phyloP scores from a whole-genome alignment of 768 basidiomycete species.

The Russula brevipes region DNA sequence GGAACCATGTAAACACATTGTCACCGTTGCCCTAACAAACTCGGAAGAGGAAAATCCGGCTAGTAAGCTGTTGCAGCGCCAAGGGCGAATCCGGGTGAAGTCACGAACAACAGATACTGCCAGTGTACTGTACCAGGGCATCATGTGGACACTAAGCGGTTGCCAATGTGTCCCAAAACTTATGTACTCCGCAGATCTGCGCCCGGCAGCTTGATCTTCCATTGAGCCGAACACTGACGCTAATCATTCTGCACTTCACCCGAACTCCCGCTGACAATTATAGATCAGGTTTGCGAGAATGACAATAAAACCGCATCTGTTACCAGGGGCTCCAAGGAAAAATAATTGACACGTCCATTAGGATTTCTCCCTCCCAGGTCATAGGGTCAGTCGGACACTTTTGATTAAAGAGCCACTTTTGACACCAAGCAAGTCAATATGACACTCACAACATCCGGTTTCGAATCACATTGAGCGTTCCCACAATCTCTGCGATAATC shows the following conservation, averaged over 20 bases:
- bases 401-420: too few relatives aligned
- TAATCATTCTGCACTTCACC: neutral
- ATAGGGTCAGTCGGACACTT: neutral
- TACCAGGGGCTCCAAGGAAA: neutral
- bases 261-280: neutral
- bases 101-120: neutral
- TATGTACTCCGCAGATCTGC: neutral
- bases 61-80: neutral
- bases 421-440: neutral
- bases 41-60: neutral
- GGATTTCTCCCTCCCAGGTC: neutral
- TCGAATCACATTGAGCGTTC: neutral
- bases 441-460: neutral
- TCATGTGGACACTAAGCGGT: neutral
- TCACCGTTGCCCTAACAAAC: neutral
- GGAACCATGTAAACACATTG: neutral
- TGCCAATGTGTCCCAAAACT: neutral
- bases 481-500: neutral
- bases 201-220: neutral
- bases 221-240: neutral
- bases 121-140: too few relatives aligned
- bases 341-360: neutral
- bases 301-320: neutral
- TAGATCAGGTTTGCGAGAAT: neutral
- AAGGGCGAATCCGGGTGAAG: neutral